phyloP scores from a whole-genome alignment of 495 filamentous ascomycete species.

The Saxophila tyrrhenica region DNA sequence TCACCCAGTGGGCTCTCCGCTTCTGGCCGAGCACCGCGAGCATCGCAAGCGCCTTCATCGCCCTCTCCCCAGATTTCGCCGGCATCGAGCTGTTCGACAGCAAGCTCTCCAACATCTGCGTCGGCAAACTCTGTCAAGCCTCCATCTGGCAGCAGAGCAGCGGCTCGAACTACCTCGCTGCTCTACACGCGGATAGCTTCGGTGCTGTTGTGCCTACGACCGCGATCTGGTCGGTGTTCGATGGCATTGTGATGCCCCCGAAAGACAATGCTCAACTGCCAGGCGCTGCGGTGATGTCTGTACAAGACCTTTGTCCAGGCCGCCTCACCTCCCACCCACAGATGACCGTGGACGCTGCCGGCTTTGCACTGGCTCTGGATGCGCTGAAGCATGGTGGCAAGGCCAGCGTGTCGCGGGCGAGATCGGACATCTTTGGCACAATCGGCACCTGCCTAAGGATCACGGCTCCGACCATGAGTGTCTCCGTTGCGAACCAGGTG shows the following conservation, averaged over 20 bases:
- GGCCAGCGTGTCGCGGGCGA: conserved; percentile 4
- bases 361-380: conserved; percentile 34
- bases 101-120: conserved; percentile 22
- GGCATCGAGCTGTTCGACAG: conserved; percentile 28
- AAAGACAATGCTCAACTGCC: conserved; percentile 32
- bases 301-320: conserved; percentile 30
- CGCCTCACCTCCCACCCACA: conserved; percentile 33
- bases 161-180: conserved; percentile 29
- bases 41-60: conserved; percentile 31
- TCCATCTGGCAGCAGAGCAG: conserved; percentile 34
- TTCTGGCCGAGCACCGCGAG: conserved; percentile 38
- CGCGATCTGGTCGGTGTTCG: conserved; percentile 31
- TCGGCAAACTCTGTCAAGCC: conserved; percentile 24
- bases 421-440: background rate
- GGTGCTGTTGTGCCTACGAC: conserved; percentile 41
- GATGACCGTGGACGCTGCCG: conserved; percentile 34
- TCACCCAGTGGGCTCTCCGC: conserved; percentile 40
- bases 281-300: conserved; percentile 29
- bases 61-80: conserved; percentile 36
- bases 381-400: conserved; percentile 31
- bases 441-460: conserved; percentile 4
- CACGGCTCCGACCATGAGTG: conserved; percentile 7
- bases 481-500: background rate
- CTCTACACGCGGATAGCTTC: conserved; percentile 28
- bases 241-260: conserved; percentile 36